Conservation (phyloP, 192 early-diverging fungal species). For the Borealophlyctis nickersoniae region DNA sequence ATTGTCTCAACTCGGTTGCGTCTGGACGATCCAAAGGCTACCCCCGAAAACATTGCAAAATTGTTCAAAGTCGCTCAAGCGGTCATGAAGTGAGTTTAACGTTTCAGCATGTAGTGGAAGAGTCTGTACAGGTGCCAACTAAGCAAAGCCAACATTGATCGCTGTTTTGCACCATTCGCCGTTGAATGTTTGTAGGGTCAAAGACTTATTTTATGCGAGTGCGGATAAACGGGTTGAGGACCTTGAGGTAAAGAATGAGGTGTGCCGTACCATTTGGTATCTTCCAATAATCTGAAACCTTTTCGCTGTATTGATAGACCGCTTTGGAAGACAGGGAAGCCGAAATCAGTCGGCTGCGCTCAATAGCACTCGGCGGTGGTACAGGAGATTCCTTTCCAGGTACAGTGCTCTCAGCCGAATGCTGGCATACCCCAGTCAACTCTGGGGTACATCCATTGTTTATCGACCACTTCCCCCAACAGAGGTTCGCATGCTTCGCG, state of each 20-base stretch:
- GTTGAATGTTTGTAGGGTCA: background rate
- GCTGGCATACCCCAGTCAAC: background rate
- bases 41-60: constrained; percentile 36
- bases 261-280: too few relatives aligned
- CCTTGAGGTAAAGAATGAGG: too few relatives aligned
- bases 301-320: too few relatives aligned
- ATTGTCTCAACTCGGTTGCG: constrained; percentile 19
- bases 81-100: constrained; percentile 46
- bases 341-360: too few relatives aligned
- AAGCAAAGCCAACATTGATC: background rate
- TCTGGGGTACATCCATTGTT: too few relatives aligned
- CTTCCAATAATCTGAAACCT: too few relatives aligned
- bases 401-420: background rate
- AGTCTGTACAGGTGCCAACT: background rate
- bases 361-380: constrained; percentile 2
- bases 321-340: too few relatives aligned
- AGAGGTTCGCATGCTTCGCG: constrained; percentile 37
- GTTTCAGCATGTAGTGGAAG: too few relatives aligned
- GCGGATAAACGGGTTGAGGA: too few relatives aligned
- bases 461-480: too few relatives aligned
- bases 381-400: constrained; percentile 1
- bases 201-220: too few relatives aligned
- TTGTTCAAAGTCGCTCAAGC: constrained; percentile 43
- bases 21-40: constrained; percentile 33
- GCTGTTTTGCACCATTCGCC: too few relatives aligned